A percentile compares a stretch with the other conserved stretches of the same genome.
Evolutionary conservation across 768 basidiomycete species (phyloP).

Genomic region (Russula lepida): DNA sequence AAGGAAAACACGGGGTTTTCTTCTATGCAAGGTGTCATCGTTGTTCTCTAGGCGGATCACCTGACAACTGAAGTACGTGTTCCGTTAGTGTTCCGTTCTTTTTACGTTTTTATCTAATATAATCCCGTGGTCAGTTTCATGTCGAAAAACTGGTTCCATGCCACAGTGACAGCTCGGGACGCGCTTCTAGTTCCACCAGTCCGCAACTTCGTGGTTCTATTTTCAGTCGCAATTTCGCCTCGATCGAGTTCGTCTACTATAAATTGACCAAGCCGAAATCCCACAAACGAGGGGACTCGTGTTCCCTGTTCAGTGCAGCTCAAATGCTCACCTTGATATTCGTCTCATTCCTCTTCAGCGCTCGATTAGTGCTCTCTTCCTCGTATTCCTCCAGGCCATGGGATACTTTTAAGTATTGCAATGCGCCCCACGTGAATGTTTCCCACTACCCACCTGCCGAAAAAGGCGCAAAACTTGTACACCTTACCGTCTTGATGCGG

Average conservation of each 20-base stretch:
- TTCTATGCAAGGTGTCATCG: too few relatives aligned
- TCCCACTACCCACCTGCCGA: slow-evolving; percentile 32
- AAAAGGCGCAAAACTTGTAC: slow-evolving; percentile 29
- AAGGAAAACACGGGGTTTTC: too few relatives aligned
- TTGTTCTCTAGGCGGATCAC: too few relatives aligned
- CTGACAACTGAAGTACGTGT: too few relatives aligned
- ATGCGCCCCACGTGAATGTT: slow-evolving; percentile 38
- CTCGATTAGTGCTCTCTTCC: background rate
- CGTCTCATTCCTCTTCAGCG: background rate
- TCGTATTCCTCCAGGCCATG: slow-evolving; percentile 28
- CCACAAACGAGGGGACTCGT: background rate
- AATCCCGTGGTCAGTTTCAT: too few relatives aligned
- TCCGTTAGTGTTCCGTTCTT: too few relatives aligned
- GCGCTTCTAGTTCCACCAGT: too few relatives aligned
- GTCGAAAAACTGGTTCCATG: too few relatives aligned
- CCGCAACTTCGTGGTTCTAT: too few relatives aligned
- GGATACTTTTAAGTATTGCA: slow-evolving; percentile 45
- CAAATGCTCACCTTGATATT: background rate
- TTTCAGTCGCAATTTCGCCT: too few relatives aligned
- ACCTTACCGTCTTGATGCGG: slow-evolving; percentile 35
- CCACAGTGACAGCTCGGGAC: too few relatives aligned
- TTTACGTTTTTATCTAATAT: too few relatives aligned
- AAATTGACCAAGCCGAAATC: background rate
- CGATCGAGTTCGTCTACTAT: background rate
- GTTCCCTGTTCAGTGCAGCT: background rate